Evolutionary conservation across 2,329 filamentous ascomycete species (phyloP).

Genomic region (Aspergillus brunneoviolaceus): DNA sequence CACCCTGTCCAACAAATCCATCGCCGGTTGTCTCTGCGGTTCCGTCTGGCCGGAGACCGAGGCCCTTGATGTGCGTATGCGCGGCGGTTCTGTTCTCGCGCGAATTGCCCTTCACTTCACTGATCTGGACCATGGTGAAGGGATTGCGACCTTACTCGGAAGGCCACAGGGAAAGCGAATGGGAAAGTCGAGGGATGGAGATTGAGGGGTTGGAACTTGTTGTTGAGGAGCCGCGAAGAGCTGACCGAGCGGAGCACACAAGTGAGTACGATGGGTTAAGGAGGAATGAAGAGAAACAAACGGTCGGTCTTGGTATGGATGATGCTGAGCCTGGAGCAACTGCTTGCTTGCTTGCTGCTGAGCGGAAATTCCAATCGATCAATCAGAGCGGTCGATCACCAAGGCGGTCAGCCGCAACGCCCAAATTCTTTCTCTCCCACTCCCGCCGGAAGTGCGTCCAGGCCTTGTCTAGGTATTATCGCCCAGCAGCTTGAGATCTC

Average conservation of each 20-base stretch:
- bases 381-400: slow-evolving; percentile 25
- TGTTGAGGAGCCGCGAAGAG: slow-evolving; percentile 8
- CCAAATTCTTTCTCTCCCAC: slow-evolving; percentile 34
- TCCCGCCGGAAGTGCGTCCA: neutral
- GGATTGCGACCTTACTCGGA: slow-evolving; percentile 26
- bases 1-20: slow-evolving; percentile 86
- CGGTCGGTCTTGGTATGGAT: slow-evolving; percentile 8
- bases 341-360: slow-evolving; percentile 20
- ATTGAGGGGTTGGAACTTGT: neutral
- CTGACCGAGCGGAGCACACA: slow-evolving; percentile 13
- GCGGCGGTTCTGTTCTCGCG: slow-evolving; percentile 95
- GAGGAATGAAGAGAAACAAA: neutral
- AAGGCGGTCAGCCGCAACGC: slow-evolving; percentile 37
- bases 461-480: neutral
- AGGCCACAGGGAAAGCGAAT: slow-evolving; percentile 18
- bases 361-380: slow-evolving; percentile 37
- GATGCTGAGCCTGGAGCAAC: slow-evolving; percentile 5
- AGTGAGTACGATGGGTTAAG: slow-evolving; percentile 5
- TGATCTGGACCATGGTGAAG: slow-evolving; percentile 75
- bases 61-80: slow-evolving; percentile 95
- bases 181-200: neutral
- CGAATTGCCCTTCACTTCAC: slow-evolving; percentile 89
- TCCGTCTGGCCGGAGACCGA: slow-evolving; percentile 84
- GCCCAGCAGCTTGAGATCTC: neutral
- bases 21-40: slow-evolving; percentile 74